Percentiles rank a stretch among this genome's conserved stretches.
These are phyloP conservation scores for Coemansia sp. DNA, from an alignment of 192 early-diverging fungal species.

Conservation along the genomic window DNA sequence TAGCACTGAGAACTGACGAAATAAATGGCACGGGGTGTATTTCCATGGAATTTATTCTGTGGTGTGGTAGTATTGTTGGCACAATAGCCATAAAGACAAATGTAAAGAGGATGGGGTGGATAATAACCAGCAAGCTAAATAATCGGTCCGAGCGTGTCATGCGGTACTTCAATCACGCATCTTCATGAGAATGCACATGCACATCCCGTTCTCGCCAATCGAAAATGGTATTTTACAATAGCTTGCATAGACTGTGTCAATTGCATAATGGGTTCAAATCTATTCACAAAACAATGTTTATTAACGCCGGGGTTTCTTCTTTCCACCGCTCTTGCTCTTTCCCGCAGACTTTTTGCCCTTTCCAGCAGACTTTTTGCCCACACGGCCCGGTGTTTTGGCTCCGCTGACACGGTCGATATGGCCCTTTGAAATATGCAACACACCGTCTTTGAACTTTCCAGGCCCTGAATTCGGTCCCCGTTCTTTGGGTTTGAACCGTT, in stretches of 20 bases:
- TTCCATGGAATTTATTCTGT: not conserved
- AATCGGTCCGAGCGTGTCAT: not conserved
- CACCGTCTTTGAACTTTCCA: constrained; percentile 41
- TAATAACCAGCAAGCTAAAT: not conserved
- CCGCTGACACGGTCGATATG: constrained; percentile 46
- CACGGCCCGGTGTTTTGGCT: not conserved
- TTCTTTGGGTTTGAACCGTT: constrained; percentile 7
- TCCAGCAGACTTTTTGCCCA: constrained; percentile 16
- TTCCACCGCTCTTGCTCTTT: constrained; percentile 4
- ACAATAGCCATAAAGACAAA: not conserved
- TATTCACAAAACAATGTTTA: not conserved
- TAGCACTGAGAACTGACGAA: no score
- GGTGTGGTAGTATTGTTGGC: not conserved
- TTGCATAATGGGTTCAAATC: not conserved
- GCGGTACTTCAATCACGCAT: constrained; percentile 1
- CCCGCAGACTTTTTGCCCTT: constrained; percentile 16
- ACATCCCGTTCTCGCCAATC: not conserved
- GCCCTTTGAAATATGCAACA: constrained; percentile 37
- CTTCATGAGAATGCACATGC: not conserved
- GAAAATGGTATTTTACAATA: constrained; percentile 1
- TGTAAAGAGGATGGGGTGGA: not conserved
- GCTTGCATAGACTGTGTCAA: not conserved
- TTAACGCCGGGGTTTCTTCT: constrained; percentile 10
- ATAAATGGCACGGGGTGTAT: no score
- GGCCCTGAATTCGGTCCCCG: constrained; percentile 27